Base-by-base conservation (phyloP, 495 filamentous ascomycete genomes). In the Penicillium soppii region DNA sequence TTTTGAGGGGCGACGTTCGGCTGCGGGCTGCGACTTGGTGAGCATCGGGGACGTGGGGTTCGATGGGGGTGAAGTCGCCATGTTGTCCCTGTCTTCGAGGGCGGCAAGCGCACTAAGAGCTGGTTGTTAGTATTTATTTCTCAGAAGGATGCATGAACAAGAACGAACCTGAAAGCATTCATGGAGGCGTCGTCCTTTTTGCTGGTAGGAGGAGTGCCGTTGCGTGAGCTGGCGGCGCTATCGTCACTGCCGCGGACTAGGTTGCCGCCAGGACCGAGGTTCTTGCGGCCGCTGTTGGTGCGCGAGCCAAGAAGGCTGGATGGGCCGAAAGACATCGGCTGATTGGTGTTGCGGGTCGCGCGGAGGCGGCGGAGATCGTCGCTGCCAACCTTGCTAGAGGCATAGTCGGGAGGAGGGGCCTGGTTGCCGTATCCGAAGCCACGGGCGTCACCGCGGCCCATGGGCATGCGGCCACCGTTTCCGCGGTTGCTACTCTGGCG, bases 291-390 rank as follows among this genome's bases (percentile, higher is more conserved):
- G 63, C 90, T 95, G 72, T 85, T 91, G 74, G 90, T 95, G 49
- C 89, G 77, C 70, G 76, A 78, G 71, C 77, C 77, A 54, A 97
- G 87, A 80, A 90, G 86, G 23, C 86, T 88, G n/a, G 86, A 80
- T 1, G 89, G 85, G 19, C 84, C 89, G 58, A 95, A 84, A 8
- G 67, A 79, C 68, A 69, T 73, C 43, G 74, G 73, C 53, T 78
- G 72, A 50, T 86, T 88, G 58, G 82, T 68, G 56, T 82, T 83
- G 50, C 81, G 76, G 54, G 81, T 82, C 22, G 81, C 77, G 64
- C 86, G 76, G 22, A 98, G 80, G 64, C 85, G 88, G 39, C 87
- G 82, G 16, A 98, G 83, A 63, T 98, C 94, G 52, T 96, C 91
- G 69, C 88, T 88, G 40, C 86, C 89, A 53, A 98, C 86, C 52